These are phyloP conservation scores for Spergularia marina DNA, from an alignment of 148 eudicot species.

Conservation along the genomic window DNA sequence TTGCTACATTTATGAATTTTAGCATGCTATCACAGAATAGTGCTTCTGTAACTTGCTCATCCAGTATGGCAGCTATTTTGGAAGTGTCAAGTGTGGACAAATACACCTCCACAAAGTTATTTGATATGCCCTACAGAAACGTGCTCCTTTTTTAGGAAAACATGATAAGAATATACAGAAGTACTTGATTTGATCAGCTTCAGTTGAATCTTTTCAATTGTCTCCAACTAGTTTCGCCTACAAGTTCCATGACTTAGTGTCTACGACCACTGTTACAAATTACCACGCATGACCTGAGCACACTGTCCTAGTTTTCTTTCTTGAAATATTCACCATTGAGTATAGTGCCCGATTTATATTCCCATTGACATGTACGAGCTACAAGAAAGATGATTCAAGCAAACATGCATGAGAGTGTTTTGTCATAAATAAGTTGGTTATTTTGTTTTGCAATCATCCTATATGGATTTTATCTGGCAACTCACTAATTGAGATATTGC, in stretches of 20 bases:
- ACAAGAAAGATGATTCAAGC: not conserved
- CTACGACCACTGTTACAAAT: not conserved
- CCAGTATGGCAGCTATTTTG: not conserved
- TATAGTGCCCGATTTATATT: not conserved
- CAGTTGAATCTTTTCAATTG: not conserved
- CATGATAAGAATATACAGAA: not conserved
- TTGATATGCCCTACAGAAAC: not conserved
- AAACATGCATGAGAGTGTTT: conserved; percentile 5
- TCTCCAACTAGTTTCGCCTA: not conserved
- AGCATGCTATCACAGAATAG: no score
- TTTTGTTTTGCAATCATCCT: not conserved
- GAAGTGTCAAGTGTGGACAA: not conserved
- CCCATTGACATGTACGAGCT: not conserved
- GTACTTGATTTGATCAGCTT: not conserved
- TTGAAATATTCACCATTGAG: not conserved
- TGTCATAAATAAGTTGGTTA: conserved; percentile 6
- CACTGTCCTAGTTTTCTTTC: not conserved
- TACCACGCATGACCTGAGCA: no score
- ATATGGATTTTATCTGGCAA: not conserved
- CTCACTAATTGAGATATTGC: conserved; percentile 1
- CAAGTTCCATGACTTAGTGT: not conserved
- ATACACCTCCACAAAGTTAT: not conserved
- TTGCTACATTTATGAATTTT: not conserved
- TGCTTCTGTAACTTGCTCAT: not conserved
- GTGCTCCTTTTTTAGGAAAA: not conserved